phyloP scores from a whole-genome alignment of 2,329 filamentous ascomycete species.

The Ophiostoma piceae region DNA sequence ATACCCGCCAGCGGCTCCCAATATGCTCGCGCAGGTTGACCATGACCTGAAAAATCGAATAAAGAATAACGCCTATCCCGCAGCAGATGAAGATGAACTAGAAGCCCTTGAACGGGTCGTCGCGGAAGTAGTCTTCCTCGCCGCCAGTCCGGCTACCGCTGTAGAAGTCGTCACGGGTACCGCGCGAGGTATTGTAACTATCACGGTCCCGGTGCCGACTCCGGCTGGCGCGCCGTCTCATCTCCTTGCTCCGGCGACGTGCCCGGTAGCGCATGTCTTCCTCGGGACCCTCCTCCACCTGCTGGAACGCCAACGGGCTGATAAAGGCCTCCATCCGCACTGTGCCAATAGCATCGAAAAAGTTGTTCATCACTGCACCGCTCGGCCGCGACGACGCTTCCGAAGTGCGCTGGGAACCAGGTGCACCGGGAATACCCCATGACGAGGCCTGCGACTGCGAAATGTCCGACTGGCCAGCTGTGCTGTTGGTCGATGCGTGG shows the following conservation, averaged over 20 bases:
- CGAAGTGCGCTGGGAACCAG: slow-evolving; percentile 46
- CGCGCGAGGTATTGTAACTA: slow-evolving; percentile 45
- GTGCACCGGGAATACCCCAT: slow-evolving; percentile 29
- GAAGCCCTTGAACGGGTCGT: slow-evolving; percentile 60
- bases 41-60: slow-evolving; percentile 1
- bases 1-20: slow-evolving; percentile 12
- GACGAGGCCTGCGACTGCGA: slow-evolving; percentile 45
- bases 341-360: slow-evolving; percentile 85
- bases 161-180: slow-evolving; percentile 46
- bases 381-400: slow-evolving; percentile 49
- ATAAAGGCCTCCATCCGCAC: slow-evolving; percentile 98
- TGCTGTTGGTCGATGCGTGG: slow-evolving; percentile 51
- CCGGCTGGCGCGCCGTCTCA: slow-evolving; percentile 48
- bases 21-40: slow-evolving; percentile 4
- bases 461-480: slow-evolving; percentile 54
- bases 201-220: slow-evolving; percentile 50
- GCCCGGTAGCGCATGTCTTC: slow-evolving; percentile 47
- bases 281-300: slow-evolving; percentile 43
- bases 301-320: slow-evolving; percentile 48
- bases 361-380: slow-evolving; percentile 44
- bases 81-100: slow-evolving; percentile 31
- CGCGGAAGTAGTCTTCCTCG: slow-evolving; percentile 53
- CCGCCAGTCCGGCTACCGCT: slow-evolving; percentile 43
- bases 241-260: slow-evolving; percentile 52
- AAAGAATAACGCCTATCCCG: not conserved